Evolutionary conservation across 495 filamentous ascomycete species (phyloP).

Genomic region (Pseudoneurospora amorphoporcata): DNA sequence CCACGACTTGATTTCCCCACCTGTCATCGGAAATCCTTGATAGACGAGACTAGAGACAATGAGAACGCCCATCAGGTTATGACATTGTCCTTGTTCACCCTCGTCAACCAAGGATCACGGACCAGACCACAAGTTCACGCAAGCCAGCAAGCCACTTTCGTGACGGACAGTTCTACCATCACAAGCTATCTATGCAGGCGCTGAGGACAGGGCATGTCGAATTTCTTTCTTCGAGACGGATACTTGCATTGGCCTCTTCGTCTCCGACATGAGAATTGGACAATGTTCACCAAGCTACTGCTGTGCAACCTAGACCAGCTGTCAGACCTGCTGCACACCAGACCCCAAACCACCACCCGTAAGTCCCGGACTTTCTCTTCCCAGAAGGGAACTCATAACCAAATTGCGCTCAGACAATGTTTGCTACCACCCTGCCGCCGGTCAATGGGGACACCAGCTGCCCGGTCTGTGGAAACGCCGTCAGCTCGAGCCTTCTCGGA

Average conservation of each 20-base stretch:
- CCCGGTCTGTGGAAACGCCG: background rate
- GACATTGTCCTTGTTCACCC: background rate
- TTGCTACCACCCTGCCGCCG: background rate
- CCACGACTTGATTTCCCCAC: background rate
- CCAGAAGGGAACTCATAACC: background rate
- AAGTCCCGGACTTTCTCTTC: background rate
- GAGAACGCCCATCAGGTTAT: background rate
- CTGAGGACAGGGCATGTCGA: background rate
- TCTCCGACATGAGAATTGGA: background rate
- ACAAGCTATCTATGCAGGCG: background rate
- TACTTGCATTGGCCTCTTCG: background rate
- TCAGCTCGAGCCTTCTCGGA: background rate
- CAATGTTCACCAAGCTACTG: background rate
- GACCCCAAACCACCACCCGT: background rate
- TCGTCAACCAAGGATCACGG: background rate
- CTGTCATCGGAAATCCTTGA: background rate
- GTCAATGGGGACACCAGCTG: background rate
- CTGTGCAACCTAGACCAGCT: background rate
- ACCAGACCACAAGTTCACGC: background rate
- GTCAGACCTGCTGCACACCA: background rate
- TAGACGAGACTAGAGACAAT: background rate
- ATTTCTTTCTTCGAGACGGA: background rate
- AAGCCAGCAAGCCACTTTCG: background rate
- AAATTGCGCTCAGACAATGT: background rate
- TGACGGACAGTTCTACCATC: background rate